Evolutionary conservation across 371 early-diverging fungal genomes (phyloP), one percentile per base, ranked within the genome.

Genomic region (Blyttiomyces sp.): DNA sequence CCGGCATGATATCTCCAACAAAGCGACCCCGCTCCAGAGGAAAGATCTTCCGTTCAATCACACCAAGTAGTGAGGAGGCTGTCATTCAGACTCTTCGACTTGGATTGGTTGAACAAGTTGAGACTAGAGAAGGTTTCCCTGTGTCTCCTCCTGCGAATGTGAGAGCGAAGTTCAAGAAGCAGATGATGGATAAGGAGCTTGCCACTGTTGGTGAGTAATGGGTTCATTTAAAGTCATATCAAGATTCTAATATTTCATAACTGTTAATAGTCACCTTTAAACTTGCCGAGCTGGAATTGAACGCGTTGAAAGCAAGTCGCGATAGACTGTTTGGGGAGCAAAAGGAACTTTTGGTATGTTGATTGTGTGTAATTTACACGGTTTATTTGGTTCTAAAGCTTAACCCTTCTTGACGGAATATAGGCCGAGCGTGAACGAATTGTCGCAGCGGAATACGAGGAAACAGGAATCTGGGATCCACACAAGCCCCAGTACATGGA

Each of bases 401-500:
- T 17, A 16, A 28, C 34, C 26, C 65, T 84, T 34, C 46, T 46
- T 11, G 11, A n/a, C 39, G 11, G 39, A 39, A 4, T 23, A n/a
- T 52, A 66, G 66, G 82, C 82, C 26, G 89, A 91, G 60, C 84
- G 90, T 16, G 82, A 85, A 59, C 76, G 80, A 9, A 82, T 87
- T 4, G 84, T 84, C n/a, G 65, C 74, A 43, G 83, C 83, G 2
- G 83, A 87, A 52, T 80, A 80, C 36, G 84, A 82, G 51, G 67
- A 69, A 5, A 81, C 81, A 1, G 81, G 82, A 16, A 54, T 68
- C 57, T 52, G 77, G 54, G 79, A 83, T 57, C 76, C 85, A 0
- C 72, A 82, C 26, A 76, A 81, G 27, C 80, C 82, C 6, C 84
- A 84, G 70, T 82, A 88, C 54, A 86, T 88, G 76, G 89, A 91